Base-by-base conservation (phyloP, 148 eudicot species). In the Cornus florida region DNA sequence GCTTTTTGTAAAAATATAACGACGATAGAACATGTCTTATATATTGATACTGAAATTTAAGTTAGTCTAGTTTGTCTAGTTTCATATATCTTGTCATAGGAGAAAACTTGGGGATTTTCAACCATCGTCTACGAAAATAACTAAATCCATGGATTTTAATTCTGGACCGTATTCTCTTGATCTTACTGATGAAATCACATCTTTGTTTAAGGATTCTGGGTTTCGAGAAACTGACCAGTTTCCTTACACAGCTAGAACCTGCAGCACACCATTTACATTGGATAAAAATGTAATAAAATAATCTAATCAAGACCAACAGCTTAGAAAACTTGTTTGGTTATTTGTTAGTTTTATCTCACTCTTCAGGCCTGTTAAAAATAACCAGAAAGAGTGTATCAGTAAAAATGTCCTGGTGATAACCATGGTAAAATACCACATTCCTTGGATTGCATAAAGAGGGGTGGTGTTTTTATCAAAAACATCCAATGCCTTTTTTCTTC, bases 81-180 rank as follows among this genome's bases (percentile, higher is more conserved):
- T 81, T 91, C 69, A 64, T 75, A 43, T 92, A 92, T 82, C 80
- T 76, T 32, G 75, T 94, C 57, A 77, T 80, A 71, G 90, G 82
- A 78, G 83, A 79, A 70, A 86, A 87, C 67, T 75, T 90, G 2
- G 93, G 88, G 59, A 87, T 75, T 28, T 80, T 76, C 74, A 89
- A 76, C 88, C 93, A 91, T 57, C 77, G 82, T 72, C 78, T 82
- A 5, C 71, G 85, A 20, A 91, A 84, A 77, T 85, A 87, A 73
- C 81, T 81, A 77, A 92, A 87, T 60, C 86, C 77, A 39, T 59
- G 91, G 78, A 90, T 87, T 82, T 84, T 94, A 35, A 94, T 84
- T 83, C 87, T 87, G 46, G 88, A 89, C 67, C 88, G 87, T 77
- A 88, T 83, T 81, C 91, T 80, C 84, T 88, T 94, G 79, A 91